Conservation (phyloP, 2,329 filamentous ascomycete genomes). For the Pseudogymnoascus sp. region DNA sequence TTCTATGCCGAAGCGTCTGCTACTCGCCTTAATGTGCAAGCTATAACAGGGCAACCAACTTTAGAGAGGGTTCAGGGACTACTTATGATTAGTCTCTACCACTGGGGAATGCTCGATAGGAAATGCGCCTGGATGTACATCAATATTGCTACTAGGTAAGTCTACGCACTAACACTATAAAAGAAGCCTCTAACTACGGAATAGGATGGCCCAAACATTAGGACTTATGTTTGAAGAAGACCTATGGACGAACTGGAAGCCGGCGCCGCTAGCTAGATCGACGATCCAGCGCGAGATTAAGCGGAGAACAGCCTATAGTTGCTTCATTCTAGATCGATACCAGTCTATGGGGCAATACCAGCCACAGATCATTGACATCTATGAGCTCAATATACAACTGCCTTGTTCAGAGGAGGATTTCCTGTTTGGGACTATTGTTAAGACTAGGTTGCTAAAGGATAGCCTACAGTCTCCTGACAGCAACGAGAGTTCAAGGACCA, state of each 20-base stretch:
- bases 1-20: slow-evolving; percentile 57
- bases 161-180: background rate
- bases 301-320: slow-evolving; percentile 68
- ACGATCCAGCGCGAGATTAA: slow-evolving; percentile 57
- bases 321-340: slow-evolving; percentile 65
- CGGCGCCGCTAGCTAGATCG: background rate
- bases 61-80: slow-evolving; percentile 61
- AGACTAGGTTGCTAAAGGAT: slow-evolving; percentile 42
- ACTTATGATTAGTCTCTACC: slow-evolving; percentile 65
- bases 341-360: slow-evolving; percentile 58
- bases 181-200: too few species aligned
- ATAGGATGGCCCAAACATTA: slow-evolving; percentile 56
- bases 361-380: slow-evolving; percentile 50
- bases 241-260: slow-evolving; percentile 27
- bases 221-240: slow-evolving; percentile 53
- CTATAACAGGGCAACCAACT: slow-evolving; percentile 43
- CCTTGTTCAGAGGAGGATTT: slow-evolving; percentile 63
- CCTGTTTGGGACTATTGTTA: slow-evolving; percentile 52
- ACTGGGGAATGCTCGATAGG: slow-evolving; percentile 61
- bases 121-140: slow-evolving; percentile 60
- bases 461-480: background rate
- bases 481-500: slow-evolving; percentile 20
- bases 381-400: slow-evolving; percentile 58
- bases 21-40: slow-evolving; percentile 43
- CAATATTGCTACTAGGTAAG: slow-evolving; percentile 44